phyloP scores from a whole-genome alignment of 2,329 filamentous ascomycete species.

The Ophiobolus disseminans region DNA sequence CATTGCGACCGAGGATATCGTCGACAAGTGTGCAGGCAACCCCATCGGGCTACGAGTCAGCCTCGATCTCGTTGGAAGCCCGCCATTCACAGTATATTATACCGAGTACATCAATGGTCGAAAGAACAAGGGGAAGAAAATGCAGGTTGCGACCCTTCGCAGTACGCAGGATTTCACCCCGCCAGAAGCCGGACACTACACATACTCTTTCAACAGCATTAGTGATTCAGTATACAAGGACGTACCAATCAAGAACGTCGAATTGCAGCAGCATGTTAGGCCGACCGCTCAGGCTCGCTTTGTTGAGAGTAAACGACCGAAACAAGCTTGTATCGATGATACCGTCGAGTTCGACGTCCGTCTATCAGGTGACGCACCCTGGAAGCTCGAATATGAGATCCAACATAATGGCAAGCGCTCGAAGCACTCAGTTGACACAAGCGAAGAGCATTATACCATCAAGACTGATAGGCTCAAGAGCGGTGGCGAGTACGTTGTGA shows the following conservation, averaged over 20 bases:
- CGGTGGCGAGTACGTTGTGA: conserved; percentile 89
- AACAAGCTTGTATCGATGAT: conserved; percentile 83
- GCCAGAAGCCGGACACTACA: conserved; percentile 80
- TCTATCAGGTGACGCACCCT: conserved; percentile 83
- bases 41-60: conserved; percentile 89
- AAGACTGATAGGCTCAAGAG: conserved; percentile 75
- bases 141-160: conserved; percentile 69
- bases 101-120: conserved; percentile 69
- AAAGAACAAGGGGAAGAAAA: conserved; percentile 60
- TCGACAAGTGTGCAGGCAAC: conserved; percentile 93
- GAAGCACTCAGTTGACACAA: conserved; percentile 71
- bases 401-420: conserved; percentile 86
- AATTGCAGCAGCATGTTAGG: conserved; percentile 88
- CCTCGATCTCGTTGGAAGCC: conserved; percentile 88
- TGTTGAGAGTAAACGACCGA: conserved; percentile 63
- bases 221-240: conserved; percentile 81
- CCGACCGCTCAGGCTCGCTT: conserved; percentile 82
- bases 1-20: conserved; percentile 79
- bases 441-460: conserved; percentile 70
- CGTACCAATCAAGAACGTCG: conserved; percentile 58
- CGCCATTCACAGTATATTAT: conserved; percentile 86
- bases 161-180: conserved; percentile 87
- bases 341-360: conserved; percentile 75
- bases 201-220: conserved; percentile 82
- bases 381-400: conserved; percentile 89